Percentiles rank a stretch among this genome's conserved stretches.
Evolutionary conservation across 352 stramenopile genomes (phyloP).

Genomic region (Phytophthora hybrid): DNA sequence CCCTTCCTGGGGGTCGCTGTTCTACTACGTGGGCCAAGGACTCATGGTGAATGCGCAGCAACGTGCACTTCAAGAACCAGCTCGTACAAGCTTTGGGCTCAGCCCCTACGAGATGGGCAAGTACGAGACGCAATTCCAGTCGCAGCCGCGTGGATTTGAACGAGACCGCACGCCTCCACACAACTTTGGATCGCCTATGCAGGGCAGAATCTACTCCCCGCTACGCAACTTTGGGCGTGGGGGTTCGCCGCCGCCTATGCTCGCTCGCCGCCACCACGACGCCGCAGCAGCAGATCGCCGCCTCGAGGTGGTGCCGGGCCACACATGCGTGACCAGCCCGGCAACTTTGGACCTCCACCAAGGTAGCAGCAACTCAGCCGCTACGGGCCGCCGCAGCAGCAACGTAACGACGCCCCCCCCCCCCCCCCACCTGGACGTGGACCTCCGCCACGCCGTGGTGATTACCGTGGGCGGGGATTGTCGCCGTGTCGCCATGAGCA

Average conservation of each 20-base stretch:
- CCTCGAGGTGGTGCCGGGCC: neutral
- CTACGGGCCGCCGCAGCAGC: neutral
- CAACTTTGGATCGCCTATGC: neutral
- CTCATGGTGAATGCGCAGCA: neutral
- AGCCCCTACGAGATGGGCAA: neutral
- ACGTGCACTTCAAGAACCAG: neutral
- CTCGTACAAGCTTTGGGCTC: neutral
- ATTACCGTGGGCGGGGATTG: neutral
- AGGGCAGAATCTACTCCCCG: neutral
- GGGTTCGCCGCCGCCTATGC: neutral
- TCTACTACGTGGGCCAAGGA: neutral
- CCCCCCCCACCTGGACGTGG: neutral
- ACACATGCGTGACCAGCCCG: neutral
- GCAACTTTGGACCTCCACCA: neutral
- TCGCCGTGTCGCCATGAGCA: neutral
- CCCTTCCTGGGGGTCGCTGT: neutral
- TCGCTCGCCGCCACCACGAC: neutral
- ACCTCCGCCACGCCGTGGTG: neutral
- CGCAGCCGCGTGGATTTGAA: neutral
- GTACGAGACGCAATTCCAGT: neutral
- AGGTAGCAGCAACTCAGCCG: neutral
- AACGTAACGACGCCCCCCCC: neutral
- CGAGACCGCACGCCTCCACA: neutral
- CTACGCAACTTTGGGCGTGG: neutral
- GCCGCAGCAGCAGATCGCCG: neutral